Evolutionary conservation across 2,329 filamentous ascomycete species (phyloP), one percentile per base, ranked within the genome.

Genomic region (Penicillium polonicum): DNA sequence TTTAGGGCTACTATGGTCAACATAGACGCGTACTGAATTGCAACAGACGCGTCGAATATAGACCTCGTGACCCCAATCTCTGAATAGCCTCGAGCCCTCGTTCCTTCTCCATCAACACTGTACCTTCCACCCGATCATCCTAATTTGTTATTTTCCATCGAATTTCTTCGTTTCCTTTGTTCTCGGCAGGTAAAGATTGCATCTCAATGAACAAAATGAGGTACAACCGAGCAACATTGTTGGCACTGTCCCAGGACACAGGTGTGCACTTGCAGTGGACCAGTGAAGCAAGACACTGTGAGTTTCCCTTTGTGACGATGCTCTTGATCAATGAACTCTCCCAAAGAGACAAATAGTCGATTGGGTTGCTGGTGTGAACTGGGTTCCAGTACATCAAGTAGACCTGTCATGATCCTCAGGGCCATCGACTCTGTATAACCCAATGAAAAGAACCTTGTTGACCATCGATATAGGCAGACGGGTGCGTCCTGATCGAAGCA

Each of bases 161-260:
- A 57, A 43, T 36, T 41, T 38, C 33, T 21, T 55, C 36, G 13
- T 53, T 55, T 15, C 23, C 42, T 49, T 43, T 39, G 41, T 41
- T 53, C 51, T 45, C 38, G 4, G 31, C 19, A 52, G 33, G 59
- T 53, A 49, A 57, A 48, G 31, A 55, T 39, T 42, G 29, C 56
- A 60, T 57, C 29, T 15, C 27, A 27, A 29, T 39, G 36, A 59
- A n/a, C 59, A 68, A 64, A 59, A 68, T 71, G 68, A 74, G 64
- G 61, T 78, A 78, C 63, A 71, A 70, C 42, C 69, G 76, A 52
- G 67, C 67, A 57, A 73, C 73, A 8, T 64, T 78, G 41, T 62
- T 77, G 67, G 70, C 69, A 36, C 62, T 77, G 51, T 64, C 66
- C 62, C 69, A 67, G 50, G 65, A 67, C 15, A 66, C 64, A 60